Evolutionary conservation across 352 stramenopile species (phyloP).

Genomic region (Pythium monospermum): DNA sequence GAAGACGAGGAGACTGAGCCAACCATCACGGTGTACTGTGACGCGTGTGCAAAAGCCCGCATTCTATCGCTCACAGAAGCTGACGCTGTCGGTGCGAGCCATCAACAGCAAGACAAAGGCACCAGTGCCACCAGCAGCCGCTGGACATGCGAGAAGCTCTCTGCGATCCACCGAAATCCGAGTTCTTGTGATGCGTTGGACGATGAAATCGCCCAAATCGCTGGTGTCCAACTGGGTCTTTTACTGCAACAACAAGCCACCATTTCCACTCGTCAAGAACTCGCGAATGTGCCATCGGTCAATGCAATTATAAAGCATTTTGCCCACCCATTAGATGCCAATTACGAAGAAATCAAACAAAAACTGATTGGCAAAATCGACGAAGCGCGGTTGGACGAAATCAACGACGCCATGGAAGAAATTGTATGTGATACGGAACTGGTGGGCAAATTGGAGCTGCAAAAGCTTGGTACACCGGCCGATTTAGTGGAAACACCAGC

Average conservation of each 20-base stretch:
- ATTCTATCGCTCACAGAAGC: conserved; percentile 55
- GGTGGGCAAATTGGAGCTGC: conserved; percentile 50
- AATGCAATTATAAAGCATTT: conserved; percentile 6
- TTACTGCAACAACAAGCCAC: conserved; percentile 34
- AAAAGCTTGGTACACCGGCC: conserved; percentile 77
- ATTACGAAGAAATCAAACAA: conserved; percentile 30
- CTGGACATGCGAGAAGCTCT: conserved; percentile 61
- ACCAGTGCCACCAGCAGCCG: too few species aligned
- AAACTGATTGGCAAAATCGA: conserved; percentile 58
- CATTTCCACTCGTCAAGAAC: conserved; percentile 48
- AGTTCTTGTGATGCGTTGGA: conserved; percentile 57
- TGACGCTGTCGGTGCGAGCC: conserved; percentile 21
- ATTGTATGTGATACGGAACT: conserved; percentile 46
- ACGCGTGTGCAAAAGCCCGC: conserved; percentile 75
- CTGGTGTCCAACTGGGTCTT: conserved; percentile 34
- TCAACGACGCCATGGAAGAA: conserved; percentile 77
- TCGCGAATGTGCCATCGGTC: conserved; percentile 36
- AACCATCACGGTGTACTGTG: conserved; percentile 73
- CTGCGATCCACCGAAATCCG: conserved; percentile 23
- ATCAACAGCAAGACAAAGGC: background rate
- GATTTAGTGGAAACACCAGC: conserved; percentile 65
- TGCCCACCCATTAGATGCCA: conserved; percentile 25
- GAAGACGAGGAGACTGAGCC: conserved; percentile 50
- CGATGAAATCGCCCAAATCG: conserved; percentile 70
- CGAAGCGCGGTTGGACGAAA: conserved; percentile 66